Evolutionary conservation across 495 filamentous ascomycete species (phyloP), one percentile per base, ranked within the genome.

Genomic region (Rhypophila decipiens): DNA sequence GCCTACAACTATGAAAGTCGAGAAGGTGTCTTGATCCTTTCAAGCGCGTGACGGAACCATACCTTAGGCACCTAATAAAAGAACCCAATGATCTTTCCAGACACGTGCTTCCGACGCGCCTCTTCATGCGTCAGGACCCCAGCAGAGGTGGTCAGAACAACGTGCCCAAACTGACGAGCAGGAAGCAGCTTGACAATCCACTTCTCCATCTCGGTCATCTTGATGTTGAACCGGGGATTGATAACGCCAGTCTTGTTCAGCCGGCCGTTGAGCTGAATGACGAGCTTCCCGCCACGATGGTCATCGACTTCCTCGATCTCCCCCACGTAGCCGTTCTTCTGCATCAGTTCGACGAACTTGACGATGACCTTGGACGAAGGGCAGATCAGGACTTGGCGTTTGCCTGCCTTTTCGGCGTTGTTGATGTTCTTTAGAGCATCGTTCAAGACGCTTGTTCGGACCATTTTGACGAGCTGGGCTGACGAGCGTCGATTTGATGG

Each of bases 61-160:
- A n/a, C n/a, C n/a, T n/a, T n/a, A n/a, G n/a, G n/a, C n/a, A 42
- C 50, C 54, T 89, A 94, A 77, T 95, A 94, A 80, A 95, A 94
- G 84, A 95, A 95, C 52, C 89, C 89, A 57, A 94, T 80, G 72
- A 96, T 87, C 81, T 95, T 95, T 71, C 90, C 90, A 59, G 88
- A 81, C 65, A 91, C 88, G 77, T 97, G 93, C 80, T 96, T 96
- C 71, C 93, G 79, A 67, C 93, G 82, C 50, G 93, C 93, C 82
- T 98, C 93, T 78, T 97, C 93, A 73, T 98, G 93, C 77, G 97
- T 94, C 91, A 98, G 96, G 70, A 98, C 96, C 67, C 93, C 93
- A 47, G 93, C 88, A 46, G 88, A 95, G 72, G 93, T 98, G 66
- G 93, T 98, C 64, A 97, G 84, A 73, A 98, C 89, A 67, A 98